phyloP scores from a whole-genome alignment of 179 eudicot species.

The Corrigiola litoralis region DNA sequence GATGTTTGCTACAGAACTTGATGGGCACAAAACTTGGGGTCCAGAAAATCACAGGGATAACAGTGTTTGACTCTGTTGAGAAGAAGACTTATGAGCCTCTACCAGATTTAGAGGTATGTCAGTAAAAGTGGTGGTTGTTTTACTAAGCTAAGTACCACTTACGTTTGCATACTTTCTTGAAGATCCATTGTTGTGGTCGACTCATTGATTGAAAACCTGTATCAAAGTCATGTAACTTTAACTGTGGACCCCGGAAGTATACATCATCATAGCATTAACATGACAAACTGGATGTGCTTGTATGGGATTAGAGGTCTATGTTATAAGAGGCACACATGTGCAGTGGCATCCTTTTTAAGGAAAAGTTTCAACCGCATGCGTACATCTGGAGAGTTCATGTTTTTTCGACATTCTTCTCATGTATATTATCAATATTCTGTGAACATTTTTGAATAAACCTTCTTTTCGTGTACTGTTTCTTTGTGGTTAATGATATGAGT shows the following conservation, averaged over 20 bases:
- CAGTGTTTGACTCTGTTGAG: slow-evolving; percentile 75
- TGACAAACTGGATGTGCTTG: not conserved
- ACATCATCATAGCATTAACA: not conserved
- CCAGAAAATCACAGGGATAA: slow-evolving; percentile 89
- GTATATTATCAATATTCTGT: not conserved
- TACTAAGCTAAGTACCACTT: not conserved
- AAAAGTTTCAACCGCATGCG: not conserved
- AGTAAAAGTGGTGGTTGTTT: not conserved
- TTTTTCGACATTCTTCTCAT: not conserved
- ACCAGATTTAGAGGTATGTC: slow-evolving; percentile 77
- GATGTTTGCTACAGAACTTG: slow-evolving; percentile 60
- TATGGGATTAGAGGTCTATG: not conserved
- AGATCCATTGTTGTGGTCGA: not conserved
- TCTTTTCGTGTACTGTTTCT: not conserved
- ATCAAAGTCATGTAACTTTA: not conserved
- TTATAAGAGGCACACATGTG: not conserved
- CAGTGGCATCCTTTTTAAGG: not conserved
- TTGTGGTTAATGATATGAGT: not conserved
- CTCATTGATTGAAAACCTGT: not conserved
- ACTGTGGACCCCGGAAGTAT: not conserved
- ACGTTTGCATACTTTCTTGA: not conserved
- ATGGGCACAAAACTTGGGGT: slow-evolving; percentile 83
- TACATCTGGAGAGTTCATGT: not conserved
- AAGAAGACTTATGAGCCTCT: slow-evolving; percentile 79
- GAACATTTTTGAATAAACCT: not conserved